Percentiles rank a stretch among this genome's conserved stretches.
Evolutionary conservation across 805 yeast genomes (phyloP).

Genomic region (Metschnikowia peoriensis): DNA sequence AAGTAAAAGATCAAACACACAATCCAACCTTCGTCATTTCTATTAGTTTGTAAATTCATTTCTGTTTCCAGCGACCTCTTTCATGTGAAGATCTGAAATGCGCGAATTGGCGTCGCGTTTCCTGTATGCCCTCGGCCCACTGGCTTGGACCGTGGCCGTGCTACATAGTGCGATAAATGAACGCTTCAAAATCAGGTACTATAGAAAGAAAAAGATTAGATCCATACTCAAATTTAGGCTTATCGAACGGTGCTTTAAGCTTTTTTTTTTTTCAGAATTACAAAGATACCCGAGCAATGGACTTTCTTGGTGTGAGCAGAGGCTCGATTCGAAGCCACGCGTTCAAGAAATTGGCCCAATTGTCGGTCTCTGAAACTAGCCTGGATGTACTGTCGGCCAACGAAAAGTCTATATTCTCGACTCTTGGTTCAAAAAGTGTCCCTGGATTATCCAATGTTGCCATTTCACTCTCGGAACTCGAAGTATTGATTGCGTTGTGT

Average conservation of each 20-base stretch:
- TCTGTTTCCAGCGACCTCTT: background rate
- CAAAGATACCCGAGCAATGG: slow-evolving; percentile 25
- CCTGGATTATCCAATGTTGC: slow-evolving; percentile 27
- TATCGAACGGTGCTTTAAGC: no score
- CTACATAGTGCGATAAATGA: background rate
- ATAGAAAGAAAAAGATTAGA: no score
- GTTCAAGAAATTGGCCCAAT: slow-evolving; percentile 34
- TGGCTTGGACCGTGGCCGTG: background rate
- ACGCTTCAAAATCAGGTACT: background rate
- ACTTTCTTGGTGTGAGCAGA: slow-evolving; percentile 35
- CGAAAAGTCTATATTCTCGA: background rate
- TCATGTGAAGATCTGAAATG: background rate
- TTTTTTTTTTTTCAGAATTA: background rate
- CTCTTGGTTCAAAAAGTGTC: background rate
- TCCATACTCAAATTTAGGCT: no score
- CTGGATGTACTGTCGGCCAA: background rate
- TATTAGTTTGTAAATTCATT: background rate
- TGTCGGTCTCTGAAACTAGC: slow-evolving; percentile 19
- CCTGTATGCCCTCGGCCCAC: background rate
- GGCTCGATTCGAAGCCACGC: slow-evolving; percentile 42
- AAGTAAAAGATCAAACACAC: no score
- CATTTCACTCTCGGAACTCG: slow-evolving; percentile 51
- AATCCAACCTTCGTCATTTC: no score
- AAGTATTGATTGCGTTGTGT: slow-evolving; percentile 57
- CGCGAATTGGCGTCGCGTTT: background rate